These are phyloP conservation scores for Pyrrhoderma noxium DNA, from an alignment of 1,284 basidiomycete genomes.

Conservation along the genomic window DNA sequence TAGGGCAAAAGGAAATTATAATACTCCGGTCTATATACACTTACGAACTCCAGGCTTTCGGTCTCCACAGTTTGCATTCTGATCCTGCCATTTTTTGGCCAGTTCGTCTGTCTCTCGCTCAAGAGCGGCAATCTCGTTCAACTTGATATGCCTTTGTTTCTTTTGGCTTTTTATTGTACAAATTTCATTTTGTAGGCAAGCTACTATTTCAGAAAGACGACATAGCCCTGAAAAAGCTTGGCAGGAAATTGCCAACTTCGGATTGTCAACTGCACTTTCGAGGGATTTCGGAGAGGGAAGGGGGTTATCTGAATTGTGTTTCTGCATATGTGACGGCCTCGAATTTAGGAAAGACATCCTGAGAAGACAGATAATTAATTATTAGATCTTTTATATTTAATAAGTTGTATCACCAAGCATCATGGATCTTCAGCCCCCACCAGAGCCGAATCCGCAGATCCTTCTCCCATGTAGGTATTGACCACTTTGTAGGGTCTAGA, in stretches of 20 bases:
- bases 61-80: slow-evolving; percentile 13
- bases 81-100: slow-evolving; percentile 13
- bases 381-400: background rate
- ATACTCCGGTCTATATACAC: background rate
- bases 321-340: slow-evolving; percentile 24
- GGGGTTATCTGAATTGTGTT: slow-evolving; percentile 18
- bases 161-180: slow-evolving; percentile 22
- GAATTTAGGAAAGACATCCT: slow-evolving; percentile 25
- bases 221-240: slow-evolving; percentile 17
- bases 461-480: slow-evolving; percentile 24
- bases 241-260: slow-evolving; percentile 17
- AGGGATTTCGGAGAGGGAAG: slow-evolving; percentile 11
- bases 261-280: slow-evolving; percentile 14
- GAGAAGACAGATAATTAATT: background rate
- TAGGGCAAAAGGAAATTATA: background rate
- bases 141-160: slow-evolving; percentile 19
- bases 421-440: slow-evolving; percentile 24
- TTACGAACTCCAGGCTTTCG: slow-evolving; percentile 17
- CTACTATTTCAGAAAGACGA: slow-evolving; percentile 21
- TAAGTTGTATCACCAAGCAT: slow-evolving; percentile 18
- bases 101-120: slow-evolving; percentile 18
- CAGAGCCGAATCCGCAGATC: slow-evolving; percentile 21
- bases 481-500: slow-evolving; percentile 22
- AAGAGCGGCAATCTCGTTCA: slow-evolving; percentile 22
- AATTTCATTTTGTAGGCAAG: slow-evolving; percentile 23